Evolutionary conservation across 2,329 filamentous ascomycete species (phyloP), one percentile per base, ranked within the genome.

Genomic region (Phaeosphaeriaceae sp.): DNA sequence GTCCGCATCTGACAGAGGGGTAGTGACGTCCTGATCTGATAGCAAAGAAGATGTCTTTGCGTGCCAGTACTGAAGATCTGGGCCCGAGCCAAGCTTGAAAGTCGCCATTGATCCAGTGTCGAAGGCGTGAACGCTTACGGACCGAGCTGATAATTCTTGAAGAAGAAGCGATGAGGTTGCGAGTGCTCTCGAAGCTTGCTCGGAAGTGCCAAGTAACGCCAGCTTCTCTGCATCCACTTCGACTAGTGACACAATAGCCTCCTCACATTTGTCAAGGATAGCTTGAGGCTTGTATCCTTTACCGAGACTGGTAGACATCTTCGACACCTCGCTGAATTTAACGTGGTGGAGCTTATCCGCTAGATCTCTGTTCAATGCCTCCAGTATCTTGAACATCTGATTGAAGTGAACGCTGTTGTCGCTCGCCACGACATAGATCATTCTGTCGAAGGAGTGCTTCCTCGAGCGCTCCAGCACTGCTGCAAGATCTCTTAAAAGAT

Each of bases 371-470:
- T 87, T 89, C 78, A 92, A 86, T 24, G 92, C 83, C 71, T 91
- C 87, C 58, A 92, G 82, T 36, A 92, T 91, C 80, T 91, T 91
- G 83, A 91, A 91, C 17, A 93, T 81, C 73, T 92, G 89, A 69
- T 87, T 86, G 54, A 92, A 82, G 71, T 93, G 90, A 13, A 90
- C 81, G 67, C 91, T 89, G 69, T 93, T 90, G 62, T 88, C 86
- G 21, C 85, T 88, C 1, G 89, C 89, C 27, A 92, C 87, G 10
- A 93, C 90, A 69, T 92, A 93, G 61, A 92, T 89, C 89, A 93
- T 91, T 73, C 91, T 87, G 78, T 93, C 89, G 67, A 91, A 92
- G 11, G 87, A 75, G 78, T 79, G 79, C 69, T 85, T 84, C 21
- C 88, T 82, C 48, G 86, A 79, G 55, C 91, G 86, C 69, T 88